Conservation (phyloP, 2,329 filamentous ascomycete genomes). For the Dothiorella sarmentorum region DNA sequence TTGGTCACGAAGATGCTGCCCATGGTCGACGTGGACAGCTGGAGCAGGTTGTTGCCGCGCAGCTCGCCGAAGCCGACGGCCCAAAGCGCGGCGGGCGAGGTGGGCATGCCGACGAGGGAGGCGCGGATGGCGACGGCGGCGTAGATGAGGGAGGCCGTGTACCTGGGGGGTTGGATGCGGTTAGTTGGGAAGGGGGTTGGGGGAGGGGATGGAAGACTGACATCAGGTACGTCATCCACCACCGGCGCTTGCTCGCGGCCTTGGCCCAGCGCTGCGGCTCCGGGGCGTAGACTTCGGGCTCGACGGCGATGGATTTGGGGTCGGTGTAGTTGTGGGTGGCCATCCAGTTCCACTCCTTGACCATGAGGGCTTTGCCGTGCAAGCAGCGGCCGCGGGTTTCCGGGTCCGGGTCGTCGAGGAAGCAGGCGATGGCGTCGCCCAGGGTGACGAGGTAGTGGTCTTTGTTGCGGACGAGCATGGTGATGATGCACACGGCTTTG, state of each 20-base stretch:
- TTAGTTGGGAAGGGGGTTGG: too few relatives aligned
- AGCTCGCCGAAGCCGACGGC: conserved; percentile 12
- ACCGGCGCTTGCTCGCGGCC: conserved; percentile 6
- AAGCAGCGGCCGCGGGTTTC: conserved; percentile 24
- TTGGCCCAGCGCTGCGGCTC: background rate
- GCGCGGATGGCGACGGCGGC: conserved; percentile 17
- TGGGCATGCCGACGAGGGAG: conserved; percentile 2
- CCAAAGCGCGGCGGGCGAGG: conserved; percentile 19
- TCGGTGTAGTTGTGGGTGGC: background rate
- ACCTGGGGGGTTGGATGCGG: too few relatives aligned
- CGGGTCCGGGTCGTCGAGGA: conserved; percentile 24
- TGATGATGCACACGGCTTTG: conserved; percentile 25
- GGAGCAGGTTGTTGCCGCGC: conserved; percentile 14
- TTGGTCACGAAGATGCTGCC: background rate
- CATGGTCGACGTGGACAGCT: conserved; percentile 1
- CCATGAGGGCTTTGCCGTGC: conserved; percentile 10
- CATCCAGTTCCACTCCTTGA: conserved; percentile 17
- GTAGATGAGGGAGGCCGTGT: background rate
- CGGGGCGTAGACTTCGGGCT: background rate
- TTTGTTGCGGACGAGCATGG: conserved; percentile 18
- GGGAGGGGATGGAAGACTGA: too few relatives aligned
- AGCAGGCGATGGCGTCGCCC: conserved; percentile 30
- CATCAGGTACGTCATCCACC: conserved; percentile 1
- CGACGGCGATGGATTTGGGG: background rate
- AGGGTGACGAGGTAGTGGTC: conserved; percentile 24